These are phyloP conservation scores for Dipsacomyces acuminosporus DNA, from an alignment of 371 early-diverging fungal species.

Conservation along the genomic window DNA sequence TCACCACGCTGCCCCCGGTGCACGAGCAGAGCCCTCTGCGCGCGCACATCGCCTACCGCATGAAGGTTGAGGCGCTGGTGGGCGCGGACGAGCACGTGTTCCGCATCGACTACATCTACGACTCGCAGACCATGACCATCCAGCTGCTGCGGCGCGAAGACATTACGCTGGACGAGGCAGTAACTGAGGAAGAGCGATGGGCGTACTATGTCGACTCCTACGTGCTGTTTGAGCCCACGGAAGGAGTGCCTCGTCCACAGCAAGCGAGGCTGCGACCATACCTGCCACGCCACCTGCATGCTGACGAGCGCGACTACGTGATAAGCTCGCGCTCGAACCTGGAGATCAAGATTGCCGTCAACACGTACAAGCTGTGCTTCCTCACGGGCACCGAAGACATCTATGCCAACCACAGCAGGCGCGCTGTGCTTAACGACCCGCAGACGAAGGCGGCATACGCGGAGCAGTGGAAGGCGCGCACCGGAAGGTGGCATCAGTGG, in stretches of 20 bases:
- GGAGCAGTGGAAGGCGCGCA: conserved; percentile 20
- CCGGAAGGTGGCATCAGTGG: conserved; percentile 31
- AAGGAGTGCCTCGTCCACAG: conserved; percentile 58
- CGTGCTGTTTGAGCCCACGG: conserved; percentile 70
- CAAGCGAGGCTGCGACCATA: conserved; percentile 56
- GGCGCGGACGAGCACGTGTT: conserved; percentile 79
- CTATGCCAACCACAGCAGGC: conserved; percentile 43
- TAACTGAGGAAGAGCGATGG: conserved; percentile 85
- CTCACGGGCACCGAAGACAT: conserved; percentile 72
- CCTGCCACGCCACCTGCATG: conserved; percentile 54
- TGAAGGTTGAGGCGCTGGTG: conserved; percentile 73
- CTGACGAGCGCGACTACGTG: conserved; percentile 36
- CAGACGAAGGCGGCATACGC: conserved; percentile 18
- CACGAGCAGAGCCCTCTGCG: conserved; percentile 59
- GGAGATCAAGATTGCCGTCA: conserved; percentile 85
- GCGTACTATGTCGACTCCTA: conserved; percentile 90
- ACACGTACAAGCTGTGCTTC: conserved; percentile 83
- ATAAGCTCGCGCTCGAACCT: conserved; percentile 48
- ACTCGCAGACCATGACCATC: conserved; percentile 65
- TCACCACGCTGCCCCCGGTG: conserved; percentile 46
- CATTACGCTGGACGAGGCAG: conserved; percentile 63
- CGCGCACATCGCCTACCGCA: conserved; percentile 74
- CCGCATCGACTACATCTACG: conserved; percentile 76
- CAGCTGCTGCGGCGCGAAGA: conserved; percentile 85
- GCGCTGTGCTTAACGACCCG: conserved; percentile 19